A percentile compares a stretch with the other conserved stretches of the same genome.
phyloP scores from a whole-genome alignment of 2,329 filamentous ascomycete genomes.

The Capronia epimyces region DNA sequence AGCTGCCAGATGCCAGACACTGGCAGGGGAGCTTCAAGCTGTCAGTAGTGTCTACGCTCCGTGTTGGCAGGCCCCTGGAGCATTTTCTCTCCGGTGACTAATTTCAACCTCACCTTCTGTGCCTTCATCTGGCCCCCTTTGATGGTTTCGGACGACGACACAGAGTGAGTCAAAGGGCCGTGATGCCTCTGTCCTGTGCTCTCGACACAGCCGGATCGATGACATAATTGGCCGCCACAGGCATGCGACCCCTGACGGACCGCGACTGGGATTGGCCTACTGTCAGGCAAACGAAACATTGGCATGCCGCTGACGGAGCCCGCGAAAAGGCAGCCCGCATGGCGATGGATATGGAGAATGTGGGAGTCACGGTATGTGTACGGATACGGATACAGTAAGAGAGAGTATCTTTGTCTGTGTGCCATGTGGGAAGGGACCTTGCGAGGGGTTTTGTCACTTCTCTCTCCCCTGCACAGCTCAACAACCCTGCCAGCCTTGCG shows the following conservation, averaged over 20 bases:
- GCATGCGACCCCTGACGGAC: not conserved
- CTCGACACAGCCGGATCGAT: slow-evolving; percentile 3
- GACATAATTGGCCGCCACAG: slow-evolving; percentile 19
- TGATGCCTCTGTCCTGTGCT: not conserved
- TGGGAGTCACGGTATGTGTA: not conserved
- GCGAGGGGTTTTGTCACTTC: no score
- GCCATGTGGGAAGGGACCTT: no score
- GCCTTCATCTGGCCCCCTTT: no score
- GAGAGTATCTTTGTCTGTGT: no score
- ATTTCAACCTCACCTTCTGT: no score
- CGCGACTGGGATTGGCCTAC: slow-evolving; percentile 4
- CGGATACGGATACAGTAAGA: no score
- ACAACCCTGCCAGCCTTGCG: not conserved
- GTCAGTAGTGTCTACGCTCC: no score
- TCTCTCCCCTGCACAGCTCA: not conserved
- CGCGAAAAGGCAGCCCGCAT: slow-evolving; percentile 5
- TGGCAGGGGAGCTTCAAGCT: no score
- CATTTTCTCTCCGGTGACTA: no score
- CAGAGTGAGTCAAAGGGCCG: not conserved
- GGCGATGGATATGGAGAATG: not conserved
- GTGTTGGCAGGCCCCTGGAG: no score
- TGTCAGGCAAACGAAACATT: slow-evolving; percentile 17
- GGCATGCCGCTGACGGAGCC: not conserved
- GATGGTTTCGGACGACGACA: not conserved
- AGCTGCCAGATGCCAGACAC: no score